A percentile compares a stretch with the other conserved stretches of the same genome.
phyloP scores from a whole-genome alignment of 768 basidiomycete species.

The Boletus sp. region DNA sequence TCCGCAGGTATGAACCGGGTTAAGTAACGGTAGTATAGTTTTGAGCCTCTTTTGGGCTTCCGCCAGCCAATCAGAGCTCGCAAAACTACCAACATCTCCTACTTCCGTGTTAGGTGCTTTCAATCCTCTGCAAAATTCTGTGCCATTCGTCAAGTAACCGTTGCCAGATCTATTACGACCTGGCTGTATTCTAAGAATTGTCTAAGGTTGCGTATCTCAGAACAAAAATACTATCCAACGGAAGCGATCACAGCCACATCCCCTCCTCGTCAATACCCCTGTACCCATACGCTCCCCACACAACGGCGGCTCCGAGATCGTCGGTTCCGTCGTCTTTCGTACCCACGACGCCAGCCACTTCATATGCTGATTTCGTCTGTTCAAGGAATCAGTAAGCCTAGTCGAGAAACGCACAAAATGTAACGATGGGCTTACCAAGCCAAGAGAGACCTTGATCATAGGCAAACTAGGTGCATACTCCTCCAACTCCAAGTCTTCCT shows the following conservation, averaged over 20 bases:
- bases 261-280: conserved; percentile 32
- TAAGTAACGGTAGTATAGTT: too few species aligned
- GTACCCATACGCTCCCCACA: conserved; percentile 50
- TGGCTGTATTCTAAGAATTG: neutral
- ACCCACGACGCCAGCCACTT: conserved; percentile 45
- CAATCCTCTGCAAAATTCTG: too few species aligned
- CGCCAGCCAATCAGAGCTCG: too few species aligned
- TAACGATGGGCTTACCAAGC: conserved; percentile 41
- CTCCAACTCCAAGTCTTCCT: conserved; percentile 31
- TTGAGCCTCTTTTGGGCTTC: too few species aligned
- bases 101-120: too few species aligned
- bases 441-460: conserved; percentile 63
- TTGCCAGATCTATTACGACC: neutral
- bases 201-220: neutral
- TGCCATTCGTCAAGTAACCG: too few species aligned
- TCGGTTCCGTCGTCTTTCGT: conserved; percentile 42
- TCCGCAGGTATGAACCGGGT: too few species aligned
- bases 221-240: neutral
- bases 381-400: neutral
- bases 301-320: conserved; percentile 46
- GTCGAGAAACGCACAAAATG: neutral
- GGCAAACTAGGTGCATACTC: conserved; percentile 46
- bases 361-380: conserved; percentile 45
- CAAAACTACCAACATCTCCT: too few species aligned
- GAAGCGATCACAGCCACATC: conserved; percentile 7